Base-by-base conservation (phyloP, 2,329 filamentous ascomycete species). In the Neofusicoccum cordaticola region DNA sequence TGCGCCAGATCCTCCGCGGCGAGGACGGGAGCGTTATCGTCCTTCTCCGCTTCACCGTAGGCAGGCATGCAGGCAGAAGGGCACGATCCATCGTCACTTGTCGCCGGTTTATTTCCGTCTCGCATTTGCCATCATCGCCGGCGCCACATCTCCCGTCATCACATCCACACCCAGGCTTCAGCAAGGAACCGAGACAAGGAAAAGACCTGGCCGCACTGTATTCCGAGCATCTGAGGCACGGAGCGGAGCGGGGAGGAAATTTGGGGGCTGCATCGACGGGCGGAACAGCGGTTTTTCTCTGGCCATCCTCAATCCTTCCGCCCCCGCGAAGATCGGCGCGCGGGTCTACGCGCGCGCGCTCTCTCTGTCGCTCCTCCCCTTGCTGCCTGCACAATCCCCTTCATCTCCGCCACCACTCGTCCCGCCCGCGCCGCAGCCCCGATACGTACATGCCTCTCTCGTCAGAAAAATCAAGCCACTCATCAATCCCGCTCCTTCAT, bases 191-290 rank as follows among this genome's bases (percentile, higher is more conserved):
- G 13, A 34, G 17, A 13, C 12, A 13, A 39, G 7, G 3, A 12
- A 27, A 57, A 58, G 53, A 19, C 39, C 44, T 12, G 22, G 27
- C 22, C 19, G 39, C 22, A 34, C 19, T 12, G 15, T 9, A n/a
- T 27, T 22, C 8, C 3, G 19, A 39, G 1, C 11, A 27, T 12
- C 13, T 22, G 41, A 37, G 41, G 39, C 51, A 13, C 51, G 41
- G 53, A 58, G 53, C 53, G 53, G 53, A 58, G 41, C 39, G 53
- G 39, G 19, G 53, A 34, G 39, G 35, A 56, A n/a, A 22, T 27
- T 31, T 31, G 27, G 27, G 27, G 27, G 27, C 27, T 5, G 27
- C 27, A 31, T 5, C 27, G 27, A 31, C 27, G 27, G 27, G 27
- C 27, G 27, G 27, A 31, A 31, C 27, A 31, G 27, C 27, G 6